Percentiles rank a stretch among this genome's conserved stretches.
Evolutionary conservation across 1,284 basidiomycete genomes (phyloP).

Genomic region (Malassezia japonica): DNA sequence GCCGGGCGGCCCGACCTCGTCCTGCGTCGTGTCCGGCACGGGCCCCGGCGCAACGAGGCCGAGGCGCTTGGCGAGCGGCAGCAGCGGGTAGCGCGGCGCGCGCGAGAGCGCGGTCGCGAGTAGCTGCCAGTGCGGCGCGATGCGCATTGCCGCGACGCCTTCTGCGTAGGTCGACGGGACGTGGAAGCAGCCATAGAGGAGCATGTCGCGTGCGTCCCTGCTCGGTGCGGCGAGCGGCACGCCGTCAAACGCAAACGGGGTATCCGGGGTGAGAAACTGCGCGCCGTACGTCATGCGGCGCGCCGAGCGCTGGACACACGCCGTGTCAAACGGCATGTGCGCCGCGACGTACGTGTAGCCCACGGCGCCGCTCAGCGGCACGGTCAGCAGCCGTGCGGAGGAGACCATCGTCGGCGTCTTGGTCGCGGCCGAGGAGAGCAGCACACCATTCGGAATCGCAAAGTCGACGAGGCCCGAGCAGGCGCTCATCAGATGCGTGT

Average conservation of each 20-base stretch:
- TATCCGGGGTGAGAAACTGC: conserved; percentile 10
- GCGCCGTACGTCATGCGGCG: conserved; percentile 5
- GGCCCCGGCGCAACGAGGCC: conserved; percentile 8
- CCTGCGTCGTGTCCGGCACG: not conserved
- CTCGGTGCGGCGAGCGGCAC: no score
- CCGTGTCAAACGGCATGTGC: conserved; percentile 51
- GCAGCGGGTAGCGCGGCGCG: conserved; percentile 32
- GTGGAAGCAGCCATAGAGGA: conserved; percentile 85
- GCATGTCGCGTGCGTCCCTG: conserved; percentile 57
- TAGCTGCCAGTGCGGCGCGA: conserved; percentile 53
- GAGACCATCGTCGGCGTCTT: conserved; percentile 71
- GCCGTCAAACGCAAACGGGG: not conserved
- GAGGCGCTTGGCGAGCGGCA: conserved; percentile 51
- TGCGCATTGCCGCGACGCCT: conserved; percentile 72
- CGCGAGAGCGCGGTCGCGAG: conserved; percentile 41
- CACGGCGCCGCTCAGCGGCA: conserved; percentile 82
- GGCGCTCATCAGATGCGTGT: conserved; percentile 76
- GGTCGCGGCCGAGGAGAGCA: conserved; percentile 74
- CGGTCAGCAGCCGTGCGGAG: conserved; percentile 78
- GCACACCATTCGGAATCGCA: conserved; percentile 64
- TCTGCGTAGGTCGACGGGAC: conserved; percentile 78
- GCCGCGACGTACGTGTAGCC: conserved; percentile 72
- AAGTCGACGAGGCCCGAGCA: conserved; percentile 62
- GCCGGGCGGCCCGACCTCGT: conserved; percentile 23
- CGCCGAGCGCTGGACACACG: conserved; percentile 3